Base-by-base conservation (phyloP, 768 basidiomycete genomes). In the Paxillus rubicundulus region DNA sequence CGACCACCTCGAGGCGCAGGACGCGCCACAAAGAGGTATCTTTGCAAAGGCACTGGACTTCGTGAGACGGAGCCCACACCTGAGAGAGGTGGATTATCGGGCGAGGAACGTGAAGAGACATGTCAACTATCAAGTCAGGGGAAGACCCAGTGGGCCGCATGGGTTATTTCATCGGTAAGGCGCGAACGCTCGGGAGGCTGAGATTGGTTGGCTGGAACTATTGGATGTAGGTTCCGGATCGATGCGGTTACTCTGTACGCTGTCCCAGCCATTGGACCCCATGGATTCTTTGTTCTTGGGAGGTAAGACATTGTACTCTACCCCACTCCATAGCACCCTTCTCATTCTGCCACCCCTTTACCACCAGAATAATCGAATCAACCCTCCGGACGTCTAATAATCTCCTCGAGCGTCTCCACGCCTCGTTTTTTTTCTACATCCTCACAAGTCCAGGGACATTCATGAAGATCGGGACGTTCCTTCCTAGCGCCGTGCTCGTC, bases 351-450 rank as follows among this genome's bases (percentile, higher is more conserved):
- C 41, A 59, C 20, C 24, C 6, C 16, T 24, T 9, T 33, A 4
- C 47, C 21, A 21, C 21, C 53, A 95, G 93, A 40, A 79, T 87
- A 41, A 65, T 94, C 34, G 97, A 99, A 72, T 93, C 92, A 1
- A 85, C 89, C 13, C 77, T 97, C 30, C 82, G 95, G 52, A 90
- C 94, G 13, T 82, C 85, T 65, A 98, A 97, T 70, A 99, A 99
- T 65, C 80, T 98, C 6, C 79, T 98, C 17, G 97, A 99, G 65
- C 85, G 97, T 14, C 82, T 98, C 18, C 97, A 99, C 67, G 95
- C 95, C 2, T 98, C 96, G 0, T 95, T 96, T 72, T 98, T 98
- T 76, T 94, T 98, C 74, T 98, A 95, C 72, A 76, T 98, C 55
- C 60, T 72, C 18, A 65, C 69, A 12, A 70, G 74, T 36, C 77